phyloP scores from a whole-genome alignment of 768 basidiomycete species.

The Leccinum broughii region DNA sequence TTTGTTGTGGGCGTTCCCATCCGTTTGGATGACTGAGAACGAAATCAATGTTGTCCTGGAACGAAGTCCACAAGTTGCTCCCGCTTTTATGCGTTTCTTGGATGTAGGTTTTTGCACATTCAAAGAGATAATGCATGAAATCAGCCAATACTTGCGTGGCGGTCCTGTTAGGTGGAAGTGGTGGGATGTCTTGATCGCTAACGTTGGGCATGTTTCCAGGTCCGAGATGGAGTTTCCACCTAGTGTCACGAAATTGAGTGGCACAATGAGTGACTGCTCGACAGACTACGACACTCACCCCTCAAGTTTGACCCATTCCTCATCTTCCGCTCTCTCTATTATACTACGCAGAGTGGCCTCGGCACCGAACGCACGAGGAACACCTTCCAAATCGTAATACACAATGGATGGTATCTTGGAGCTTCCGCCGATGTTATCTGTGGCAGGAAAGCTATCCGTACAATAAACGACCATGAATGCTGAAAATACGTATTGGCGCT shows the following conservation, averaged over 20 bases:
- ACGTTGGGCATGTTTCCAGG: conserved; percentile 28
- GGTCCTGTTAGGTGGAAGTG: conserved; percentile 44
- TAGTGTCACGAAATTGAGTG: conserved; percentile 13
- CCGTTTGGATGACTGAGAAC: too few relatives aligned
- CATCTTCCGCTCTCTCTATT: conserved; percentile 41
- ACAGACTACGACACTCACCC: conserved; percentile 23
- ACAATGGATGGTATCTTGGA: conserved; percentile 52
- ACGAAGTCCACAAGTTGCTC: too few relatives aligned
- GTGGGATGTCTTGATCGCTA: conserved; percentile 36
- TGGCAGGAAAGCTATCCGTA: conserved; percentile 44
- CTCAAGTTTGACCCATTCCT: conserved; percentile 32
- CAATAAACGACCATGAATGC: background rate
- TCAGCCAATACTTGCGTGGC: conserved; percentile 34
- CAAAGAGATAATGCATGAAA: too few relatives aligned
- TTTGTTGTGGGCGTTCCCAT: too few relatives aligned
- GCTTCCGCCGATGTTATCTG: conserved; percentile 44
- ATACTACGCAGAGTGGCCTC: conserved; percentile 42
- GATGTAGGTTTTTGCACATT: too few relatives aligned
- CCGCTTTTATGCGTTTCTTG: too few relatives aligned
- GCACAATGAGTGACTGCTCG: background rate
- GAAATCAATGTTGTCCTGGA: too few relatives aligned
- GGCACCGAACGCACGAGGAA: conserved; percentile 44
- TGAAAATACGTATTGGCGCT: background rate
- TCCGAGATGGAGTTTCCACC: conserved; percentile 39
- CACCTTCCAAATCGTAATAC: conserved; percentile 45